phyloP scores from a whole-genome alignment of 495 filamentous ascomycete genomes.

The Aspergillus steynii region DNA sequence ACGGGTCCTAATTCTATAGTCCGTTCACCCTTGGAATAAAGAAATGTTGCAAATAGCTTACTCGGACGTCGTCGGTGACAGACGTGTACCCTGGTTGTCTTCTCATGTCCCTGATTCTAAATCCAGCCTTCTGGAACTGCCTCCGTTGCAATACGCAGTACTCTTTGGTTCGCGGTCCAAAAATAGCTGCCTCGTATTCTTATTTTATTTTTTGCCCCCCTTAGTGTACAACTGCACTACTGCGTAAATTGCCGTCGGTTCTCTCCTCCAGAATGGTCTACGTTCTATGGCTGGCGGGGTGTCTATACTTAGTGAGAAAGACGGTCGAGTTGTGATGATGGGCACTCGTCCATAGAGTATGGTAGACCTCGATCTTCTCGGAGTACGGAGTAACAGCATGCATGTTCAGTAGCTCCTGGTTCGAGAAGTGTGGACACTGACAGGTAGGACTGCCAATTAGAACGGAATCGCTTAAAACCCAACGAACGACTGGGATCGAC shows the following conservation, averaged over 20 bases:
- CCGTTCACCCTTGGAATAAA: neutral
- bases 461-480: neutral
- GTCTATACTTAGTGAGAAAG: no score
- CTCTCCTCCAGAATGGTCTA: neutral
- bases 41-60: neutral
- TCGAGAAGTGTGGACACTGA: neutral
- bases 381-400: neutral
- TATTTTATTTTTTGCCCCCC: neutral
- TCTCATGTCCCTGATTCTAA: neutral
- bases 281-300: neutral
- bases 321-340: no score
- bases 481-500: no score
- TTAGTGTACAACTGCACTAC: neutral
- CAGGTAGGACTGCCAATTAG: neutral
- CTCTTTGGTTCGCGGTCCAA: neutral
- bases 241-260: neutral
- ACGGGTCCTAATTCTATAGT: neutral
- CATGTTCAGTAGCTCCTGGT: neutral
- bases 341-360: neutral
- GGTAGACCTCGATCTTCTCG: neutral
- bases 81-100: no score
- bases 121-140: neutral
- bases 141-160: neutral
- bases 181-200: neutral
- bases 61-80: no score